Base-by-base conservation (phyloP, 2,329 filamentous ascomycete species). In the Stagonosporopsis chrysanthemi region DNA sequence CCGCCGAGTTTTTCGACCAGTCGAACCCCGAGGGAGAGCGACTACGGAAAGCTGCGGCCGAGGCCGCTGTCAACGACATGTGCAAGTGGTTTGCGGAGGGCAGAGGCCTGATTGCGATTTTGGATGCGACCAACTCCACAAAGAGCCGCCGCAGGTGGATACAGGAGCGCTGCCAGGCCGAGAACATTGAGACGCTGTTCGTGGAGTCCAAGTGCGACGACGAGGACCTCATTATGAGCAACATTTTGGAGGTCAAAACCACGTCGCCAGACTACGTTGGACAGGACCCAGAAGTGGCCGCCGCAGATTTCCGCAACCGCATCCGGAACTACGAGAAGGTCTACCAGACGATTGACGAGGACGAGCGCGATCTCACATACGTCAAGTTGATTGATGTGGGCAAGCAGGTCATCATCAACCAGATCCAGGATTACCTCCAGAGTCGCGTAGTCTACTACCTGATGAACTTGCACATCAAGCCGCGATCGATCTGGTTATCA, bases 281-380 rank as follows among this genome's bases (percentile, higher is more conserved):
- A 52, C 92, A 97, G 76, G 95, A 99, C 73, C 95, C 95, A 1
- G 95, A 99, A 75, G 83, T 86, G 58, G 95, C 95, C 3, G 95
- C 93, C 11, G 84, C 88, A 55, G 95, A 99, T 77, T 99, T 99
- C 80, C 88, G 92, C 61, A 90, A 96, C 71, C 89, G 95, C 61
- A 99, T 99, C 73, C 88, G 90, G 71, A 97, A 97, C 78, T 99
- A 99, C 78, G 95, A 99, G 78, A 95, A 95, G 78, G 90, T 96
- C 26, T 99, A 99, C 78, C 87, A 96, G 79, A 94, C 92, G 1
- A 91, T 99, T 69, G 91, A 96, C 66, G 90, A 90, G 65, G 90
- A 96, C 63, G 94, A 98, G 81, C 87, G 86, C 66, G 84, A 94
- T 67, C 86, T 95, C 69, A 97, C 95, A 35, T 99, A 97, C 74